Base-by-base conservation (phyloP, 306 rosid species). In the Hippophae rhamnoides region DNA sequence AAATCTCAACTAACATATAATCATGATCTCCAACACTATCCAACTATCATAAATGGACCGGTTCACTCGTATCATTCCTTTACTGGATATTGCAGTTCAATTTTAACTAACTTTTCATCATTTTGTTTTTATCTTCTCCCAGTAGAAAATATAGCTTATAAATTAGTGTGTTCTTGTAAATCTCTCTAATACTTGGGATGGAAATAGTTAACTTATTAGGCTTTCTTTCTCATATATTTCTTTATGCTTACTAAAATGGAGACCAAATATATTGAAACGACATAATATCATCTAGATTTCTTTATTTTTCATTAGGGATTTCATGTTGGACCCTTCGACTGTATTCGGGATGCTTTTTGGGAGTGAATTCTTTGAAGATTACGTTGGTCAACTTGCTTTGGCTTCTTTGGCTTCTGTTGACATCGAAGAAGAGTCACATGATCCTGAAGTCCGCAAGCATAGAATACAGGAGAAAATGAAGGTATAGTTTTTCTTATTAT, bases 331-430 rank as follows among this genome's bases (percentile, higher is more conserved):
- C 53, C 99, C 99, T 54, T 38, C 93, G 60, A 60, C 88, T 57
- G 99, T 92, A 62, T 92, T 92, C 61, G 99, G 99, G 56, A 92
- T 92, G 99, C 81, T 92, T 75, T 92, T 92, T 60, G 99, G 99
- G 70, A 92, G 93, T 51, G 99, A 92, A 8, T 58, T 7, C 43
- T 92, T 92, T 77, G 99, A 88, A 54, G 99, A 88, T 49, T 92
- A 82, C 72, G 75, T 88, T 49, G 99, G 99, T 57, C 78, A 82
- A 72, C 88, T 92, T 69, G 90, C 93, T 71, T 73, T 88, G 73
- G 93, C 95, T 65, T 65, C 81, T 57, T 49, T 88, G 65, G 76
- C 88, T 59, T 73, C 94, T 60, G 55, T 85, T 43, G 97, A 84
- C 60, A 12, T 79, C 38, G 95, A 84, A 9, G 95, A 85, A 44